These are phyloP conservation scores for Durusdinium trenchii DNA, from an alignment of 73 alveolate genomes.

Conservation along the genomic window DNA sequence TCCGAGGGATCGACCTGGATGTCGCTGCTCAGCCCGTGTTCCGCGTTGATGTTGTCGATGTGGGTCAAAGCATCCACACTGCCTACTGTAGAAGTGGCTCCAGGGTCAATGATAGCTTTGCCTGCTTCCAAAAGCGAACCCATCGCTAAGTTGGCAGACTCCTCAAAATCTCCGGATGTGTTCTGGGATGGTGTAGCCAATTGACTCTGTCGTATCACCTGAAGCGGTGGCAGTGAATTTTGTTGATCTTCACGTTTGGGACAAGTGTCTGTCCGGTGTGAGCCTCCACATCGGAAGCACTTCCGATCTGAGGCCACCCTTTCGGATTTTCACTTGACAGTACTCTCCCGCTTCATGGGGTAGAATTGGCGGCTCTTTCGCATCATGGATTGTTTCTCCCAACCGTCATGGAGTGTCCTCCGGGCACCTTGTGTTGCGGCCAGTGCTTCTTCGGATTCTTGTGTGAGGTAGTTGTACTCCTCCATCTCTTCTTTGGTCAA, in stretches of 20 bases:
- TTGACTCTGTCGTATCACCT: too few relatives aligned
- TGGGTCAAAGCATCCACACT: background rate
- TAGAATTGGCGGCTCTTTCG: background rate
- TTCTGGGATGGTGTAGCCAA: too few relatives aligned
- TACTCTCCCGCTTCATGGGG: too few relatives aligned
- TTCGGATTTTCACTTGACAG: too few relatives aligned
- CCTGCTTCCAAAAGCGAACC: too few relatives aligned
- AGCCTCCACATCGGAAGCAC: too few relatives aligned
- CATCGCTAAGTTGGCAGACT: too few relatives aligned
- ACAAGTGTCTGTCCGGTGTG: too few relatives aligned
- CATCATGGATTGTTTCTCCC: constrained; percentile 16
- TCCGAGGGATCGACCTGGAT: background rate
- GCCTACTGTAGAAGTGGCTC: background rate
- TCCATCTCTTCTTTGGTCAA: background rate
- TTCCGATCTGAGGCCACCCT: too few relatives aligned
- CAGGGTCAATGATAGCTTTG: constrained; percentile 7
- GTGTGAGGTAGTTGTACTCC: background rate
- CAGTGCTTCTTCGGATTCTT: background rate
- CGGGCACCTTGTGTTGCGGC: background rate
- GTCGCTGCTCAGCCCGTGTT: background rate
- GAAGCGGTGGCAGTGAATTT: too few relatives aligned
- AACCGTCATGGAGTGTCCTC: background rate
- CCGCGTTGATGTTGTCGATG: background rate
- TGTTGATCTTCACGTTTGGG: too few relatives aligned
- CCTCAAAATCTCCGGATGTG: too few relatives aligned